Evolutionary conservation across 2,329 filamentous ascomycete species (phyloP).

Genomic region (Claviceps sorghi): DNA sequence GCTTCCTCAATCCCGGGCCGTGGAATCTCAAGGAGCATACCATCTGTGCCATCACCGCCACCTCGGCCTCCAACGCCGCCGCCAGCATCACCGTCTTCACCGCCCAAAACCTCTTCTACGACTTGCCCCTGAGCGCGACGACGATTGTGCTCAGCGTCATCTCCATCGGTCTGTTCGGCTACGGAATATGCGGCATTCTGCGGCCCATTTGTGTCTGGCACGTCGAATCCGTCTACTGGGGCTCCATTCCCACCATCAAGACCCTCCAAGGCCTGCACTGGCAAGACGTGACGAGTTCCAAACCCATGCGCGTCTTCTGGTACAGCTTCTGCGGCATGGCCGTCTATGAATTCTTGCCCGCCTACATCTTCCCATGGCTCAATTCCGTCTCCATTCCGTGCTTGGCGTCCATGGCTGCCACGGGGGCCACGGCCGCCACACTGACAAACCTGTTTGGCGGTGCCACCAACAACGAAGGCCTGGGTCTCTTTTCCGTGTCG

Average conservation of each 20-base stretch:
- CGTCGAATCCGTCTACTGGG: slow-evolving; percentile 42
- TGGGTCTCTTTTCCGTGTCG: slow-evolving; percentile 25
- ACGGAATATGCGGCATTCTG: slow-evolving; percentile 37
- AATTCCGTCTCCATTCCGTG: slow-evolving; percentile 41
- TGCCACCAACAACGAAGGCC: slow-evolving; percentile 21
- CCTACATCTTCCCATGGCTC: slow-evolving; percentile 41
- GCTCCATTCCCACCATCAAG: slow-evolving; percentile 36
- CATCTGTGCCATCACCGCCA: slow-evolving; percentile 38
- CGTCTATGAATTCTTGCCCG: slow-evolving; percentile 37
- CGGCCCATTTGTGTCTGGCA: slow-evolving; percentile 41
- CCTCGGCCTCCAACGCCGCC: slow-evolving; percentile 34
- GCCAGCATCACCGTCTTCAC: slow-evolving; percentile 24
- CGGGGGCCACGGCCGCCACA: background rate
- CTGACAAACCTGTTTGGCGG: slow-evolving; percentile 22
- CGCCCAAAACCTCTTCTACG: slow-evolving; percentile 36
- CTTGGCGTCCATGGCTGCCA: slow-evolving; percentile 29
- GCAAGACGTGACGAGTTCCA: slow-evolving; percentile 33
- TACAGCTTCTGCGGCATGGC: slow-evolving; percentile 34
- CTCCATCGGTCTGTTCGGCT: slow-evolving; percentile 41
- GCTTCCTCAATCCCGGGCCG: slow-evolving; percentile 34
- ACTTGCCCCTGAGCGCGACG: slow-evolving; percentile 27
- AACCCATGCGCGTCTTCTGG: slow-evolving; percentile 38
- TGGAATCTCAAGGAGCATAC: slow-evolving; percentile 44
- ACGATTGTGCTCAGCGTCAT: slow-evolving; percentile 33
- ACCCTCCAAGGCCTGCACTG: slow-evolving; percentile 40